Percentiles rank a stretch among this genome's conserved stretches.
Conservation (phyloP, 176 grass and related monocot genomes). For the Puya raimondii region DNA sequence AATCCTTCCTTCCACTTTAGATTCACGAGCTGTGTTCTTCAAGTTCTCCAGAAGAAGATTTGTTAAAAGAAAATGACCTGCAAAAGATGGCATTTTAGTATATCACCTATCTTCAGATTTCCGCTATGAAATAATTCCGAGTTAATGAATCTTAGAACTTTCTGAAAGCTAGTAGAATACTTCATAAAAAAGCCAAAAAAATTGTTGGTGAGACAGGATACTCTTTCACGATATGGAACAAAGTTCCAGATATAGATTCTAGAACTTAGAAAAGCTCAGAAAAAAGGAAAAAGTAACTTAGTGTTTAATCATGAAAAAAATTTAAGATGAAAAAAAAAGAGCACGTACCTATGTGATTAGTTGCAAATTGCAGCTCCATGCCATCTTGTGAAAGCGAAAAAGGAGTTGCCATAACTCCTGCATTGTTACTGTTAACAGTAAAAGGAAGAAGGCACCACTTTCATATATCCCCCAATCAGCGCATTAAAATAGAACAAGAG, state of each 20-base stretch:
- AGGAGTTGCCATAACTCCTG: slow-evolving; percentile 82
- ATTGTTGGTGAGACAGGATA: not conserved
- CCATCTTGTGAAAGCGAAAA: slow-evolving; percentile 84
- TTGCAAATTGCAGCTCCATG: slow-evolving; percentile 92
- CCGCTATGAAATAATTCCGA: not conserved
- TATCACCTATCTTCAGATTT: slow-evolving; percentile 2
- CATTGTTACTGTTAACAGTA: slow-evolving; percentile 68
- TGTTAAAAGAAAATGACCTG: slow-evolving; percentile 93
- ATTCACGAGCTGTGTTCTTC: slow-evolving; percentile 64
- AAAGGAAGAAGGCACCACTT: not conserved
- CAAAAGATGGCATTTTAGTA: slow-evolving; percentile 7
- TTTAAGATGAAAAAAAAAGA: not conserved
- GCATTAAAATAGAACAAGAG: not conserved
- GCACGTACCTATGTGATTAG: slow-evolving; percentile 78
- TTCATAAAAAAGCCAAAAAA: not conserved
- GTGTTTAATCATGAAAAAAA: not conserved
- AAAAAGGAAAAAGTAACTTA: not conserved
- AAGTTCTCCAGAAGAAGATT: slow-evolving; percentile 80
- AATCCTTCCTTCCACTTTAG: slow-evolving; percentile 77
- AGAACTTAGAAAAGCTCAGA: not conserved
- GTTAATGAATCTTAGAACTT: not conserved
- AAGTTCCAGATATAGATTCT: too few species aligned
- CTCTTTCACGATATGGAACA: not conserved
- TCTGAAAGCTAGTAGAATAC: not conserved
- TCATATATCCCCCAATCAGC: not conserved